Base-by-base conservation (phyloP, 805 yeast genomes). In the Torulaspora franciscae region DNA sequence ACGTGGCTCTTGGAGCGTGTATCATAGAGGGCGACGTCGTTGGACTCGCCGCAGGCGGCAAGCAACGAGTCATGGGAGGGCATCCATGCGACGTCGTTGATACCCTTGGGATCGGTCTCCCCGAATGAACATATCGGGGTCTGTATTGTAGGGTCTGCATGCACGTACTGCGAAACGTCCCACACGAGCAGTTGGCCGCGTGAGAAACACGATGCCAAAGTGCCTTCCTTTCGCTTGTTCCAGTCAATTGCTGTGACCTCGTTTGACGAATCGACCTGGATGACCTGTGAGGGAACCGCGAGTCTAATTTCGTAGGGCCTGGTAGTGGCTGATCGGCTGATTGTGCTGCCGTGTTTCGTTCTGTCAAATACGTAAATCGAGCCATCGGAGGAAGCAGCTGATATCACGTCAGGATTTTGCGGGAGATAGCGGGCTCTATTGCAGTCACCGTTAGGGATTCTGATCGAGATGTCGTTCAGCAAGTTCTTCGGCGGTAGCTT, bases 381-480 rank as follows among this genome's bases (percentile, higher is more conserved):
- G 1, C 96, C 96, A 26, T 67, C 61, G 33, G 83, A 78, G 34
- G 85, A 79, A 7, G 81, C 77, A 14, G 88, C 76, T 1, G 90
- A 87, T 4, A 90, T 72, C 4, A 90, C 58, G 57, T 89, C 93
- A 1, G 93, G 93, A 56, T 90, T 90, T 53, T 84, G 91, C 0
- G 96, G 95, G 80, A 85, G 77, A 56, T 76, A 78, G 29, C 83
- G 71, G 0, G 85, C 81, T 49, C 77, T 75, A 59, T 87, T 86
- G 45, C 89, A 81, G 2, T 86, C 89, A 1, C 68, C 62, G 52
- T 81, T 48, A 9, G 69, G 68, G 34, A 61, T 64, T 19, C 43
- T 46, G n/a, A 65, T 62, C 13, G 51, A 45, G 4, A 64, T 42
- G 17, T 62, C 61, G 15, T 49, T 56, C 4, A 40, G 47, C 24